Evolutionary conservation across 768 basidiomycete genomes (phyloP).

Genomic region (Collybiopsis confluens): DNA sequence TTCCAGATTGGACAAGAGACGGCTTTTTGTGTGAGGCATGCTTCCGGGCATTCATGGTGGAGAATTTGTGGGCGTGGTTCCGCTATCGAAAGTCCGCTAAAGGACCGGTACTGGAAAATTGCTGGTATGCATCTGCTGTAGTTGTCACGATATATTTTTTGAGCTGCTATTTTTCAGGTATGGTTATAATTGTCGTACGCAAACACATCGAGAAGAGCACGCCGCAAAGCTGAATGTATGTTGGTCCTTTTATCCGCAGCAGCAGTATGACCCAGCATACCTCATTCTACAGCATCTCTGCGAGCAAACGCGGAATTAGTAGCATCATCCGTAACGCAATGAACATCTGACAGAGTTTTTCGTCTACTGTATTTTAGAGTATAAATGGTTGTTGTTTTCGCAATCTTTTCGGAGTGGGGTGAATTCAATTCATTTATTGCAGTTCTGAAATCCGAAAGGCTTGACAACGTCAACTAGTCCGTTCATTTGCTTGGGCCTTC

Average conservation of each 20-base stretch:
- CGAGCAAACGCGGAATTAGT: too few relatives aligned
- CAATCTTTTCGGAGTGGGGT: too few relatives aligned
- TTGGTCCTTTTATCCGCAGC: background rate
- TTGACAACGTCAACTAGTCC: too few relatives aligned
- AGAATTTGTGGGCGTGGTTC: constrained; percentile 10
- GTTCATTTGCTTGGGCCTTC: too few relatives aligned
- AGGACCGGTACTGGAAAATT: background rate
- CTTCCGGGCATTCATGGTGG: constrained; percentile 6
- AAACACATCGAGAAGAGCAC: background rate
- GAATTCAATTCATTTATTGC: too few relatives aligned
- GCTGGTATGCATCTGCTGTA: background rate
- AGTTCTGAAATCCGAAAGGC: too few relatives aligned
- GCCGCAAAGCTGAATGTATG: constrained; percentile 2
- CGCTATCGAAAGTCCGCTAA: background rate
- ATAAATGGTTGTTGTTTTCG: too few relatives aligned
- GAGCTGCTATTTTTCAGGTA: background rate
- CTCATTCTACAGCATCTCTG: too few relatives aligned
- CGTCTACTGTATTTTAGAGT: too few relatives aligned
- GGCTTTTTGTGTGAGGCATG: constrained; percentile 8
- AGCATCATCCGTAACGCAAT: too few relatives aligned
- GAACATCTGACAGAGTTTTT: too few relatives aligned
- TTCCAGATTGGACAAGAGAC: background rate
- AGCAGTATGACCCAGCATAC: too few relatives aligned
- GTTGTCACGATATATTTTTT: background rate
- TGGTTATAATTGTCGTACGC: constrained; percentile 7